These are phyloP conservation scores for Plenodomus biglobosus DNA, from an alignment of 2,329 filamentous ascomycete species.

Conservation along the genomic window DNA sequence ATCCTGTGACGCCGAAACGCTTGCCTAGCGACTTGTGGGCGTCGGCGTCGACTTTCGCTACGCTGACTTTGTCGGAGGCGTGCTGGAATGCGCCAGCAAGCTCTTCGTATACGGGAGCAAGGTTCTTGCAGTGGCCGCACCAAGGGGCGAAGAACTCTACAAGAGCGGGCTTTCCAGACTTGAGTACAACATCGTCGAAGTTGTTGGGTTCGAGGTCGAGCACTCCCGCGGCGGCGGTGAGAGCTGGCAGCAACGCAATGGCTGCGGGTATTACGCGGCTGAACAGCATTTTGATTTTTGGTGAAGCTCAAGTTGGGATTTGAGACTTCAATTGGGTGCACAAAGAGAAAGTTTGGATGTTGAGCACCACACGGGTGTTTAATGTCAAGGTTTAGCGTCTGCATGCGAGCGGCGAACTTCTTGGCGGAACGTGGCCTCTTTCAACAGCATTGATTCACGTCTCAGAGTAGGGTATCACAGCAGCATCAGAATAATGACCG, in stretches of 20 bases:
- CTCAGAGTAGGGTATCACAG: not conserved
- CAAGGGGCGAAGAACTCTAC: conserved; percentile 98
- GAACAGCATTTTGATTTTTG: conserved; percentile 34
- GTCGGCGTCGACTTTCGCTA: conserved; percentile 96
- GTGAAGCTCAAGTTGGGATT: conserved; percentile 22
- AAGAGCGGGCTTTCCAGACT: conserved; percentile 91
- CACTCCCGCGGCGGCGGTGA: conserved; percentile 73
- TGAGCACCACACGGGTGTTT: not conserved
- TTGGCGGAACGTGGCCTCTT: not conserved
- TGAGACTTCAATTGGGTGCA: conserved; percentile 19
- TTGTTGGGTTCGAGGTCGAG: conserved; percentile 86
- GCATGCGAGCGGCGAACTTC: not conserved
- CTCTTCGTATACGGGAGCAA: conserved; percentile 93
- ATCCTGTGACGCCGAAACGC: conserved; percentile 86
- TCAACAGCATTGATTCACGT: not conserved
- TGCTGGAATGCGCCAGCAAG: conserved; percentile 73
- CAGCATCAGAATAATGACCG: not conserved
- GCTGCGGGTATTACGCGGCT: conserved; percentile 35
- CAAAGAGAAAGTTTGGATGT: conserved; percentile 3
- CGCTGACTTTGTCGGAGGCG: conserved; percentile 73
- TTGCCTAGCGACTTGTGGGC: conserved; percentile 81
- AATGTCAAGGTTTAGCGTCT: not conserved
- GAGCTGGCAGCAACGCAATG: conserved; percentile 36
- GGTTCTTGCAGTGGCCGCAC: conserved; percentile 99
- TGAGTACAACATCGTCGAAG: conserved; percentile 86